These are phyloP conservation scores for Phytopythium cucurbitacearum DNA, from an alignment of 352 stramenopile species.

Conservation along the genomic window DNA sequence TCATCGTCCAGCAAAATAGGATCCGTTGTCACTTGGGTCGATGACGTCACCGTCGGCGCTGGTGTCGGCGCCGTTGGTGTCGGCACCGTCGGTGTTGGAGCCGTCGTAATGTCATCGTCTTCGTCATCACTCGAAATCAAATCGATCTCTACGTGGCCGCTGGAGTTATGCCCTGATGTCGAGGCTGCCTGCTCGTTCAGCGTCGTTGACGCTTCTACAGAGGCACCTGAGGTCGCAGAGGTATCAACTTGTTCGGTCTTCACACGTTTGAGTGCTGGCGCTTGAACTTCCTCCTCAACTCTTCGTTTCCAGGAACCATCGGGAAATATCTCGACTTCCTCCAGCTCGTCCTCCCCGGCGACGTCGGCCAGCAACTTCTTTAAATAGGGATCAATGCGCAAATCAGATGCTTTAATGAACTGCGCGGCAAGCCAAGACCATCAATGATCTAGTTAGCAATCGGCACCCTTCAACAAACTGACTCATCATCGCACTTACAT, in stretches of 20 bases:
- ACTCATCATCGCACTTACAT: slow-evolving; percentile 39
- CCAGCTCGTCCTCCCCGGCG: slow-evolving; percentile 70
- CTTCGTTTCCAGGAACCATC: slow-evolving; percentile 80
- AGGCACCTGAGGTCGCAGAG: neutral
- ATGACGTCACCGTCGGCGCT: slow-evolving; percentile 1
- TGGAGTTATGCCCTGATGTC: slow-evolving; percentile 17
- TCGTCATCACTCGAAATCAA: slow-evolving; percentile 72
- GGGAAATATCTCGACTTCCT: slow-evolving; percentile 89
- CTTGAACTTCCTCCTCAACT: slow-evolving; percentile 40
- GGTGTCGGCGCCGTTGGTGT: slow-evolving; percentile 6
- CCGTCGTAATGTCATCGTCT: slow-evolving; percentile 21
- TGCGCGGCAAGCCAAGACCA: slow-evolving; percentile 12
- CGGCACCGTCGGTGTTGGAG: neutral
- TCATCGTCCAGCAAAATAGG: slow-evolving; percentile 54
- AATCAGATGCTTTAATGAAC: slow-evolving; percentile 87
- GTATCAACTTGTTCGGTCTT: slow-evolving; percentile 41
- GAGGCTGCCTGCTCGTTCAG: slow-evolving; percentile 3
- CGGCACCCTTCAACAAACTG: neutral
- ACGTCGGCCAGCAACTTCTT: slow-evolving; percentile 87
- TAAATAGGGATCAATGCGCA: slow-evolving; percentile 88
- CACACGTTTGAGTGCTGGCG: slow-evolving; percentile 45
- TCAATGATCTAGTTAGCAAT: neutral
- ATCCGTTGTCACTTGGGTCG: slow-evolving; percentile 5
- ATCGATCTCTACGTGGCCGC: slow-evolving; percentile 65
- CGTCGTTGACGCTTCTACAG: neutral